Percentiles rank a stretch among this genome's conserved stretches.
phyloP scores from a whole-genome alignment of 2,329 filamentous ascomycete genomes.

The Diplocarpon rosae region DNA sequence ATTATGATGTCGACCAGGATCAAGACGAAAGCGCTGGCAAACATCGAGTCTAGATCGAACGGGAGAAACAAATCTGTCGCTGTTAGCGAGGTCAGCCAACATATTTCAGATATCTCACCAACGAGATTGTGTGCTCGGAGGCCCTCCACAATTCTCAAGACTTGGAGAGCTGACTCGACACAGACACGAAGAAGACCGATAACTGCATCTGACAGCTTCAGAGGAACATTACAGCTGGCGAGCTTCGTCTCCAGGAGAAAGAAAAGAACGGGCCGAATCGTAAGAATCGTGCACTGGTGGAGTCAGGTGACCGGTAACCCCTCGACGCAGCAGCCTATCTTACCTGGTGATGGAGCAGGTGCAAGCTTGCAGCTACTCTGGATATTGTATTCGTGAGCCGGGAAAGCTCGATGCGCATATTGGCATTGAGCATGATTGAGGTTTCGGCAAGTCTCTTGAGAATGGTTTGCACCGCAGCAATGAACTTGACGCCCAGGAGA shows the following conservation, averaged over 20 bases:
- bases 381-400: background rate
- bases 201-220: background rate
- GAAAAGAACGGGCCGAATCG: conserved; percentile 1
- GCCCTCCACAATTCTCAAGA: background rate
- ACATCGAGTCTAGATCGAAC: conserved; percentile 1
- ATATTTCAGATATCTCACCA: background rate
- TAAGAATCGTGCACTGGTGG: conserved; percentile 1
- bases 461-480: conserved; percentile 1
- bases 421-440: conserved; percentile 1
- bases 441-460: background rate
- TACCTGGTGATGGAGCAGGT: conserved; percentile 2
- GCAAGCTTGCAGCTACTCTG: conserved; percentile 1
- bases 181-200: conserved; percentile 1
- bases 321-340: background rate
- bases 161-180: conserved; percentile 2
- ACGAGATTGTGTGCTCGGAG: conserved; percentile 1
- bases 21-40: conserved; percentile 2
- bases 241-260: conserved; percentile 4
- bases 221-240: background rate
- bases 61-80: background rate
- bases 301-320: background rate
- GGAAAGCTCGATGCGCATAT: background rate
- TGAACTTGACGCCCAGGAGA: conserved; percentile 1
- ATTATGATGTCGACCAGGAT: background rate
- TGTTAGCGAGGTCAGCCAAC: background rate